Evolutionary conservation across 2,329 filamentous ascomycete species (phyloP).

Genomic region (Septoria linicola): DNA sequence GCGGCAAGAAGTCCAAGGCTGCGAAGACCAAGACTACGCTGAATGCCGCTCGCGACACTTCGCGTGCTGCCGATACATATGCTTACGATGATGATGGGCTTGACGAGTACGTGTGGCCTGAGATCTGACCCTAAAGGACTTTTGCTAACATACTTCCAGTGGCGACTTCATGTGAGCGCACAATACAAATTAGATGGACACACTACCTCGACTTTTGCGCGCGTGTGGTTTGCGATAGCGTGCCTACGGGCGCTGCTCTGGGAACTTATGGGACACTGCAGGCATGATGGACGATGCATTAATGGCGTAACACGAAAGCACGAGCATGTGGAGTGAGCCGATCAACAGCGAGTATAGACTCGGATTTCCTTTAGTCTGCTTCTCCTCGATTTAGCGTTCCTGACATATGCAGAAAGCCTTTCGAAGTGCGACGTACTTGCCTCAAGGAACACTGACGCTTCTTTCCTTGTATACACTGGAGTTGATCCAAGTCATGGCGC

Average conservation of each 20-base stretch:
- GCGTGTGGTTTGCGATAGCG: background rate
- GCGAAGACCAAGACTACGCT: slow-evolving; percentile 91
- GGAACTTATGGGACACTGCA: background rate
- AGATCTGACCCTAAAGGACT: no score
- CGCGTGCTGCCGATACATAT: slow-evolving; percentile 64
- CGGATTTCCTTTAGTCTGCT: slow-evolving; percentile 1
- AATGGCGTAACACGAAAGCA: background rate
- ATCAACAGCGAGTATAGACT: slow-evolving; percentile 10
- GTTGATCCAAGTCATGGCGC: background rate
- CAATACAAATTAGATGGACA: background rate
- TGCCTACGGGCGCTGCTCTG: background rate
- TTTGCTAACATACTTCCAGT: slow-evolving; percentile 7
- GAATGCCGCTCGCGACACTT: slow-evolving; percentile 62
- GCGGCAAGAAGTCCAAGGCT: slow-evolving; percentile 94
- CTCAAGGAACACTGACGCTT: background rate
- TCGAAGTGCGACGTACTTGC: no score
- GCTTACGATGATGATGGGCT: slow-evolving; percentile 77
- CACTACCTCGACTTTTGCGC: background rate
- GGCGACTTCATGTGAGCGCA: slow-evolving; percentile 18
- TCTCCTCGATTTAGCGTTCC: slow-evolving; percentile 12
- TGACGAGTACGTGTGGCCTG: slow-evolving; percentile 68
- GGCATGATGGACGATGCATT: background rate
- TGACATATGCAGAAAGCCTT: background rate
- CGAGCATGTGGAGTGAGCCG: background rate
- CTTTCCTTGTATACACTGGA: background rate